phyloP scores from a whole-genome alignment of 192 early-diverging fungal genomes.

The Gaertneriomyces sp. region DNA sequence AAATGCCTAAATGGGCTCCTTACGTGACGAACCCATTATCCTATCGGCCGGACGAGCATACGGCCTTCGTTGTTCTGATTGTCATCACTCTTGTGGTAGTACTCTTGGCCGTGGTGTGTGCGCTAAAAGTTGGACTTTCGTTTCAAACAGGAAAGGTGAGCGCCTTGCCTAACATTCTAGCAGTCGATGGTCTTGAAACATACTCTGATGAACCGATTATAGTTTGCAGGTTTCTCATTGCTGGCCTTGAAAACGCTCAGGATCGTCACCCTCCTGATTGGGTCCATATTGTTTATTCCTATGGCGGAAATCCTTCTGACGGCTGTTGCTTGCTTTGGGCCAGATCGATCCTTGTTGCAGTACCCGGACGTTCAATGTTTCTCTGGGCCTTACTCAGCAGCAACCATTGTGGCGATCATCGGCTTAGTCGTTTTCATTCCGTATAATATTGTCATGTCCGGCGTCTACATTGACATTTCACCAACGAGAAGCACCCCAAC shows the following conservation, averaged over 20 bases:
- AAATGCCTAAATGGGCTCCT: constrained; percentile 28
- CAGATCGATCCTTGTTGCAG: neutral
- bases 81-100: constrained; percentile 18
- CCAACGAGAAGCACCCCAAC: neutral
- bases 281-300: constrained; percentile 27
- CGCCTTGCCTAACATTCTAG: neutral
- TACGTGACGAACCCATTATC: constrained; percentile 25
- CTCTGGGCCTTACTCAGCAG: constrained; percentile 3
- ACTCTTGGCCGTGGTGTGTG: constrained; percentile 5
- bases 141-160: constrained; percentile 31
- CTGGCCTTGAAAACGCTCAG: constrained; percentile 25
- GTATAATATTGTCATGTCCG: constrained; percentile 22
- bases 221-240: constrained; percentile 27
- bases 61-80: constrained; percentile 13
- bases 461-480: constrained; percentile 17
- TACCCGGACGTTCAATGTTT: constrained; percentile 24
- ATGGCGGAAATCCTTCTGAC: constrained; percentile 24
- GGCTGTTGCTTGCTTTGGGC: constrained; percentile 16
- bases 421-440: constrained; percentile 15
- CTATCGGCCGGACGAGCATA: constrained; percentile 18
- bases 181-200: neutral
- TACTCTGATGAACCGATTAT: neutral
- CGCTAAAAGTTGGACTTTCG: constrained; percentile 18
- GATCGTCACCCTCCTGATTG: constrained; percentile 19
- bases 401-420: constrained; percentile 17